Evolutionary conservation across 129 eudicot species (phyloP), one percentile per base, ranked within the genome.

Genomic region (Arctium lappa): DNA sequence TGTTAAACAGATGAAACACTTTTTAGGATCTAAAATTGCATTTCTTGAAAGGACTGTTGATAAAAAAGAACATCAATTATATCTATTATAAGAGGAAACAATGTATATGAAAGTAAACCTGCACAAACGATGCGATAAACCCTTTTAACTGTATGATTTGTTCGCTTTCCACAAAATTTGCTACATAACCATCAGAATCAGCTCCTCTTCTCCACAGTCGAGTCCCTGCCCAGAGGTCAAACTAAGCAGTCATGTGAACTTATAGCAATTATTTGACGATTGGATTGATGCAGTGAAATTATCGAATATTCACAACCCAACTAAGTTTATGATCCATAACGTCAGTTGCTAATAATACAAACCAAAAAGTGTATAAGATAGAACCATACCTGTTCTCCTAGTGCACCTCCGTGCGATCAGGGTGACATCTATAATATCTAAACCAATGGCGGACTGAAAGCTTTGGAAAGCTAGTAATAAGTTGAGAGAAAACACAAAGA

Each of bases 201-300:
- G 98, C 98, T 76, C 98, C 98, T 92, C 98, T 92, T 91, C 95
- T 90, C 98, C 98, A 94, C 91, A 94, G 81, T 15, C 98, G 89
- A 74, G 97, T 94, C 69, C 98, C 98, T 92, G 68, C 34, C 83
- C n/a, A 60, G n/a, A 60, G 68, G 29, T 60, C 68, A 60, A 60
- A 60, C 68, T 60, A 60, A 60, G 68, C 68, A 60, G 68, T 18
- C 27, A n/a, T 16, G 66, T 56, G 66, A 56, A 46, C 22, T 56
- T 15, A 16, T 60, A 60, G 8, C 29, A 60, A 60, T 60, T 60
- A 16, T n/a, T 16, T 60, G n/a, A 60, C 68, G 0, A 50, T 13
- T 50, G n/a, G 16, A 50, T 50, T 13, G 65, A 56, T 15, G 56
- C 15, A 10, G 56, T 46, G 56, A 46, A 46, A 46, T 10, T 46